A percentile compares a stretch with the other conserved stretches of the same genome.
phyloP scores from a whole-genome alignment of 352 stramenopile genomes.

The Globisporangium echinulatum region DNA sequence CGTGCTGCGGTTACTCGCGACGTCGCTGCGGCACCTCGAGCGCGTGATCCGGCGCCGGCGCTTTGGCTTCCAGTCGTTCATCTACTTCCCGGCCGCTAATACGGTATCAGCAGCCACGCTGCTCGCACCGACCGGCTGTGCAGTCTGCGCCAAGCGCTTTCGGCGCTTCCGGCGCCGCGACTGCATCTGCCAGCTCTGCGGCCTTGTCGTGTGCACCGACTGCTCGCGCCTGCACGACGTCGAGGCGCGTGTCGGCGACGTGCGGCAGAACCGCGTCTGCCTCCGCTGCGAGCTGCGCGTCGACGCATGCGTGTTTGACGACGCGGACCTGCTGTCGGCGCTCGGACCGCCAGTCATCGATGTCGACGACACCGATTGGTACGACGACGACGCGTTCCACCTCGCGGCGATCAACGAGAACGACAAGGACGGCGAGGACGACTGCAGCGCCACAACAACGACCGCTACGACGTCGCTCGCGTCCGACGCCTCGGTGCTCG shows the following conservation, averaged over 20 bases:
- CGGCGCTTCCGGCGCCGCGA: constrained; percentile 31
- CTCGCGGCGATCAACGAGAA: constrained; percentile 11
- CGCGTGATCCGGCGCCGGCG: constrained; percentile 59
- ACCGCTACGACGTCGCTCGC: constrained; percentile 2
- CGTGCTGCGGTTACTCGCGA: constrained; percentile 49
- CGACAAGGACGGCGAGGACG: constrained; percentile 23
- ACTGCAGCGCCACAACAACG: neutral
- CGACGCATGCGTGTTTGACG: constrained; percentile 40
- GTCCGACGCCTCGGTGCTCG: constrained; percentile 6
- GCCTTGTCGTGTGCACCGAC: constrained; percentile 32
- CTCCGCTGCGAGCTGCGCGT: constrained; percentile 36
- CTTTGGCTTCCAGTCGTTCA: constrained; percentile 62
- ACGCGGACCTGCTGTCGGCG: constrained; percentile 34
- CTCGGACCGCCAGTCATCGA: constrained; percentile 38
- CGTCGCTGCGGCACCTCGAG: constrained; percentile 53
- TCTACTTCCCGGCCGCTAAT: constrained; percentile 36
- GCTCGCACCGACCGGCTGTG: constrained; percentile 21
- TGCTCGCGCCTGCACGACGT: constrained; percentile 42
- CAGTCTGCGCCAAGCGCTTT: constrained; percentile 46
- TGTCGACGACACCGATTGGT: constrained; percentile 34
- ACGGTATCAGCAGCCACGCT: constrained; percentile 5
- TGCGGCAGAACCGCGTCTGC: constrained; percentile 39
- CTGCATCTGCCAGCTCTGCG: constrained; percentile 49
- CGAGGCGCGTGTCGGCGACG: constrained; percentile 28
- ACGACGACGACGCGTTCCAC: constrained; percentile 15